Conservation (phyloP, 1,284 basidiomycete genomes). For the Vanrija sp. region DNA sequence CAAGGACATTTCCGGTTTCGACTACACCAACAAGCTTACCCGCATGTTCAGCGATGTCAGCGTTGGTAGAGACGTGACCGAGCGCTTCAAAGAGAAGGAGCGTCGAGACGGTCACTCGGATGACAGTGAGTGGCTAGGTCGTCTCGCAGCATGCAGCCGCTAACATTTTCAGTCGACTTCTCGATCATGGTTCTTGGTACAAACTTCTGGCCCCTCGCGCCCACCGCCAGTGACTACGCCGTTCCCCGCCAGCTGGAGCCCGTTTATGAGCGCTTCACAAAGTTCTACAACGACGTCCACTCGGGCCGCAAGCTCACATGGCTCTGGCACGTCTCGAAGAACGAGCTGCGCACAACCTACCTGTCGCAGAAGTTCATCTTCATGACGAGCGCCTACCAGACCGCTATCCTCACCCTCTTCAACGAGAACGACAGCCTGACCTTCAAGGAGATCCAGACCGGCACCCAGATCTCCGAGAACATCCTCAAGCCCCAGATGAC, state of each 20-base stretch:
- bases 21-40: constrained; percentile 96
- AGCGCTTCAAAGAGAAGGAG: constrained; percentile 95
- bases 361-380: constrained; percentile 92
- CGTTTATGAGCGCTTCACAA: constrained; percentile 86
- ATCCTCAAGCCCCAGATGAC: constrained; percentile 78
- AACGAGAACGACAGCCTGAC: constrained; percentile 84
- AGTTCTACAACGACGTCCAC: constrained; percentile 79
- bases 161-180: constrained; percentile 64
- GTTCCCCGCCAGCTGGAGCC: constrained; percentile 83
- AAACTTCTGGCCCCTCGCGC: constrained; percentile 91
- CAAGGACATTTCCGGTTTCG: constrained; percentile 97
- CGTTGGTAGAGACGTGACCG: constrained; percentile 91
- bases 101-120: constrained; percentile 62
- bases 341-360: constrained; percentile 90
- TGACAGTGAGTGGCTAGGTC: constrained; percentile 24
- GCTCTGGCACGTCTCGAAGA: constrained; percentile 97
- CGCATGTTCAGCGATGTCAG: constrained; percentile 99
- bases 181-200: constrained; percentile 90
- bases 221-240: constrained; percentile 77
- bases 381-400: constrained; percentile 93
- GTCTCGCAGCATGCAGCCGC: background rate
- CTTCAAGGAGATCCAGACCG: constrained; percentile 72
- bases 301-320: constrained; percentile 88
- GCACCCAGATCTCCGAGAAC: constrained; percentile 79
- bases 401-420: constrained; percentile 90